Percentiles rank a stretch among this genome's conserved stretches.
phyloP scores from a whole-genome alignment of 2,329 filamentous ascomycete genomes.

The Rugonectria rugulosa region DNA sequence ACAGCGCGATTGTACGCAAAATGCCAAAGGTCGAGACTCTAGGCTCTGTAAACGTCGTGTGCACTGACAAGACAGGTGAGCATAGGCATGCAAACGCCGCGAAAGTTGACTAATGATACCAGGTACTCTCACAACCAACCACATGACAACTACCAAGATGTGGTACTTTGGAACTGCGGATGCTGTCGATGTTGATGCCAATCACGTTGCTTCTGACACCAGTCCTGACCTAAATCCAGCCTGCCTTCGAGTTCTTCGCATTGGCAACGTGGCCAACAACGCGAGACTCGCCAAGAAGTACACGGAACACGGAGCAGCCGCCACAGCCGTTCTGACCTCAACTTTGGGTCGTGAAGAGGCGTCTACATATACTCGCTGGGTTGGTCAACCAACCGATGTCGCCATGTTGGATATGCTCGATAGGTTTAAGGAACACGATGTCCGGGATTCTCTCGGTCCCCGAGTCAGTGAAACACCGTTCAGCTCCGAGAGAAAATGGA shows the following conservation, averaged over 20 bases:
- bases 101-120: conserved; percentile 26
- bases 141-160: conserved; percentile 97
- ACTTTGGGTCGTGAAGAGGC: conserved; percentile 71
- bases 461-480: conserved; percentile 90
- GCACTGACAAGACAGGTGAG: conserved; percentile 92
- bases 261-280: conserved; percentile 97
- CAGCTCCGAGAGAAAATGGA: conserved; percentile 98
- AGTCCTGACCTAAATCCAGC: conserved; percentile 70
- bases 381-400: conserved; percentile 95
- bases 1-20: conserved; percentile 92
- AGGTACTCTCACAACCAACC: conserved; percentile 94
- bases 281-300: conserved; percentile 78
- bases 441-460: conserved; percentile 83
- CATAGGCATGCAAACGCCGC: neutral
- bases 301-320: conserved; percentile 73
- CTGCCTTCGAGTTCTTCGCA: conserved; percentile 81
- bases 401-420: conserved; percentile 96
- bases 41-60: conserved; percentile 99
- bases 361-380: conserved; percentile 82
- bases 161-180: conserved; percentile 84
- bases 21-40: conserved; percentile 97
- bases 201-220: conserved; percentile 61
- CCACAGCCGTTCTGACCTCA: conserved; percentile 81
- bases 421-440: conserved; percentile 88
- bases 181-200: conserved; percentile 60